A percentile compares a stretch with the other conserved stretches of the same genome.
phyloP scores from a whole-genome alignment of 2,329 filamentous ascomycete species.

The Trichoderma pleuroti region DNA sequence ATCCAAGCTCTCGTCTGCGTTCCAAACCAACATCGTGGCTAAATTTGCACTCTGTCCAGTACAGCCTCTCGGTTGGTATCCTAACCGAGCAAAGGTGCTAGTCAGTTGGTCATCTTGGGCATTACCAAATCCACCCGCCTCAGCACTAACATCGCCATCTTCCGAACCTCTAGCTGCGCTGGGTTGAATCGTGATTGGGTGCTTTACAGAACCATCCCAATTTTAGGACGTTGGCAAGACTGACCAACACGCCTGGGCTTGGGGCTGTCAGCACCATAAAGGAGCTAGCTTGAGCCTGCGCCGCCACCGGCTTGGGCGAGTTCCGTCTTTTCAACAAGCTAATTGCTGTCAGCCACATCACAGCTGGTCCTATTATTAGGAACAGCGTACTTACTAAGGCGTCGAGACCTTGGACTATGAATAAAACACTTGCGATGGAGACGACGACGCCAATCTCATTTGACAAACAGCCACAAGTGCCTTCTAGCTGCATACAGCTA shows the following conservation, averaged over 20 bases:
- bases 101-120: not conserved
- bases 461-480: not conserved
- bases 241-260: not conserved
- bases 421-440: not conserved
- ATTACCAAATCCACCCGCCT: not conserved
- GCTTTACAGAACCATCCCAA: not conserved
- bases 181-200: not conserved
- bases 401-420: not conserved
- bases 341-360: constrained; percentile 2
- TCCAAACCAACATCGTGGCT: not conserved
- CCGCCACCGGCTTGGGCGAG: constrained; percentile 8
- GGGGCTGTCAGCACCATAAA: constrained; percentile 2
- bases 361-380: constrained; percentile 9
- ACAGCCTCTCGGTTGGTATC: constrained; percentile 12
- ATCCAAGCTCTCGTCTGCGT: not conserved
- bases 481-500: not conserved
- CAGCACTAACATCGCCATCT: constrained; percentile 13
- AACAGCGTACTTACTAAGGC: not conserved
- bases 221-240: not conserved
- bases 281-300: constrained; percentile 1
- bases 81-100: not conserved
- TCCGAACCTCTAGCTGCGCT: not conserved
- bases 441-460: not conserved
- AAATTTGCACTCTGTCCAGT: not conserved
- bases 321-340: not conserved